phyloP scores from a whole-genome alignment of 2,329 filamentous ascomycete species.

The Acarospora socialis region DNA sequence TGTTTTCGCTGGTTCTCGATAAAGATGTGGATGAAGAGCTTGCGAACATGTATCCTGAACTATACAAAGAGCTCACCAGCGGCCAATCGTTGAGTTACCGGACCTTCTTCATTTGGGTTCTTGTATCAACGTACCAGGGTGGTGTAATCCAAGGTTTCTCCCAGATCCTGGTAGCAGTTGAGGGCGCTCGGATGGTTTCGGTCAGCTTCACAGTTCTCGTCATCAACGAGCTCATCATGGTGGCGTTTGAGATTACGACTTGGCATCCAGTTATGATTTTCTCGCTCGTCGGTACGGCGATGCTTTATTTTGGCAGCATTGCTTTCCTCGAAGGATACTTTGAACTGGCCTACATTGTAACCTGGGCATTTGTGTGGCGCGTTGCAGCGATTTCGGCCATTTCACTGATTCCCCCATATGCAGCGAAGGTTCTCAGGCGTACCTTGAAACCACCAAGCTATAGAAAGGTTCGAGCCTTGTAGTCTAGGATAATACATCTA shows the following conservation, averaged over 20 bases:
- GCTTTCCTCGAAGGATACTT: slow-evolving; percentile 86
- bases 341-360: slow-evolving; percentile 66
- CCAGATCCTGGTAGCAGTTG: slow-evolving; percentile 70
- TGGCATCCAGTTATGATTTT: slow-evolving; percentile 92
- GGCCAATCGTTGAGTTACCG: slow-evolving; percentile 72
- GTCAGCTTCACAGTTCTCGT: slow-evolving; percentile 87
- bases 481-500: too few species aligned
- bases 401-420: slow-evolving; percentile 74
- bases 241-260: slow-evolving; percentile 87
- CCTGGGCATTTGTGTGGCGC: slow-evolving; percentile 75
- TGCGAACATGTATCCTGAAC: slow-evolving; percentile 86
- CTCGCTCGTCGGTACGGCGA: slow-evolving; percentile 65
- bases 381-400: slow-evolving; percentile 66
- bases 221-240: slow-evolving; percentile 93
- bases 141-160: slow-evolving; percentile 89
- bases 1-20: slow-evolving; percentile 87
- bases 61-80: slow-evolving; percentile 92
- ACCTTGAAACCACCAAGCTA: slow-evolving; percentile 87
- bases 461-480: slow-evolving; percentile 69
- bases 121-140: slow-evolving; percentile 90
- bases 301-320: slow-evolving; percentile 66
- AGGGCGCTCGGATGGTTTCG: slow-evolving; percentile 60
- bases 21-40: slow-evolving; percentile 88
- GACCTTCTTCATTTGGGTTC: slow-evolving; percentile 94
- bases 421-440: slow-evolving; percentile 68